A percentile compares a stretch with the other conserved stretches of the same genome.
Conservation (phyloP, 1,284 basidiomycete genomes). For the Cutaneotrichosporon cutaneum region DNA sequence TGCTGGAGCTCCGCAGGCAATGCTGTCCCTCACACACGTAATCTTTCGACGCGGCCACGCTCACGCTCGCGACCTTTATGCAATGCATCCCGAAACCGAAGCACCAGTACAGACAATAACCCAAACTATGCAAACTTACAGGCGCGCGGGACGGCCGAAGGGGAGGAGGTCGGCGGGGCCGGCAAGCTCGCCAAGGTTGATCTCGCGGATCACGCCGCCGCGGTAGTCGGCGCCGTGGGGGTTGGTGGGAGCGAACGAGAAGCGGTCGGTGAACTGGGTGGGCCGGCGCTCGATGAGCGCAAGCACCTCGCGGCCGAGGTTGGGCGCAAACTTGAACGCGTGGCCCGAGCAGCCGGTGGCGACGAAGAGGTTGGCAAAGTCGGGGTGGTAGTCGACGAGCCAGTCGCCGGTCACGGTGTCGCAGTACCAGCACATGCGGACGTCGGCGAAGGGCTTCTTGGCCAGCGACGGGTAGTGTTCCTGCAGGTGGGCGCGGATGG, state of each 20-base stretch:
- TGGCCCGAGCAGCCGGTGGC: constrained; percentile 56
- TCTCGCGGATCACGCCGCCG: constrained; percentile 33
- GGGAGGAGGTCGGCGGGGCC: constrained; percentile 20
- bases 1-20: too few species aligned
- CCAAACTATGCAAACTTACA: constrained; percentile 12
- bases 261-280: constrained; percentile 53
- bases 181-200: constrained; percentile 15
- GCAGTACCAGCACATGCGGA: constrained; percentile 53
- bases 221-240: constrained; percentile 43
- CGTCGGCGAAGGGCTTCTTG: constrained; percentile 48
- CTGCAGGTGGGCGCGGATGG: constrained; percentile 35
- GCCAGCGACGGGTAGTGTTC: constrained; percentile 49
- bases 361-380: constrained; percentile 52
- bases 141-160: constrained; percentile 10
- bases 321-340: constrained; percentile 71
- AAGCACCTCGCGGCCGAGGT: constrained; percentile 71
- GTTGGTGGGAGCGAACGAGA: constrained; percentile 53
- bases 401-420: constrained; percentile 55
- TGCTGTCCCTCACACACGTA: too few species aligned
- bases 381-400: constrained; percentile 55
- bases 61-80: not conserved
- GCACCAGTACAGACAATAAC: not conserved
- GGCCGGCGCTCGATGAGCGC: constrained; percentile 67
- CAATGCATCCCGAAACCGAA: not conserved
- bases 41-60: too few species aligned